Percentiles rank a stretch among this genome's conserved stretches.
Evolutionary conservation across 495 filamentous ascomycete species (phyloP).

Genomic region (Aspergillus conjunctus): DNA sequence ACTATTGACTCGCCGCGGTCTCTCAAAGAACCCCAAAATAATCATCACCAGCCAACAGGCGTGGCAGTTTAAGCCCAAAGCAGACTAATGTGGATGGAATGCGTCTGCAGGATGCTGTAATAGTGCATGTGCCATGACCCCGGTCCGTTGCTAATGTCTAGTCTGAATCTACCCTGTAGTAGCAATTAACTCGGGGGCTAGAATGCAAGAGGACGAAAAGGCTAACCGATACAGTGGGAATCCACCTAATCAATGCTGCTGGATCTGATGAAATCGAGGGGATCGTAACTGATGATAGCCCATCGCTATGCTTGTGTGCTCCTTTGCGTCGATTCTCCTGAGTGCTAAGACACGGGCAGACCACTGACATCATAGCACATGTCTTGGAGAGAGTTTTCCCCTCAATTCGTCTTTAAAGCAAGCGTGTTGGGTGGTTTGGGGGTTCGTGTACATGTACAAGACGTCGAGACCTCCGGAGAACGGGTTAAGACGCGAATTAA

Average conservation of each 20-base stretch:
- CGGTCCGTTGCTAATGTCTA: slow-evolving; percentile 1
- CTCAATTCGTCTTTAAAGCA: not conserved
- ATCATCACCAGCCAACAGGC: not conserved
- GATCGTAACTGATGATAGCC: not conserved
- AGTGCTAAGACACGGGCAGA: not conserved
- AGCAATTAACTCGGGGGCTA: not conserved
- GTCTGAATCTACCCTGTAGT: no score
- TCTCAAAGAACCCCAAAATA: not conserved
- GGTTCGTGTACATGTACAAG: not conserved
- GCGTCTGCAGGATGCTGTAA: slow-evolving; percentile 29
- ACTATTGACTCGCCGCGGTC: not conserved
- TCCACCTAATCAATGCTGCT: not conserved
- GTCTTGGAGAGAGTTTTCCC: not conserved
- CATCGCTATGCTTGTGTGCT: not conserved
- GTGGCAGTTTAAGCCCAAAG: slow-evolving; percentile 2
- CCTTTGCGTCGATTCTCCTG: not conserved
- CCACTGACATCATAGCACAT: slow-evolving; percentile 23
- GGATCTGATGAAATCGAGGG: not conserved
- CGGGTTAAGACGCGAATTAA: no score
- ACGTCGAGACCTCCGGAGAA: not conserved
- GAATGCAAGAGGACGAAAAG: slow-evolving; percentile 28
- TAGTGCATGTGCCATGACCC: slow-evolving; percentile 16
- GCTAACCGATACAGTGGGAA: slow-evolving; percentile 3
- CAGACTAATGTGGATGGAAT: not conserved
- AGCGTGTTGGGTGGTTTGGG: not conserved